These are phyloP conservation scores for Nitzschia sp. DNA, from an alignment of 108 stramenopile species.

Conservation along the genomic window DNA sequence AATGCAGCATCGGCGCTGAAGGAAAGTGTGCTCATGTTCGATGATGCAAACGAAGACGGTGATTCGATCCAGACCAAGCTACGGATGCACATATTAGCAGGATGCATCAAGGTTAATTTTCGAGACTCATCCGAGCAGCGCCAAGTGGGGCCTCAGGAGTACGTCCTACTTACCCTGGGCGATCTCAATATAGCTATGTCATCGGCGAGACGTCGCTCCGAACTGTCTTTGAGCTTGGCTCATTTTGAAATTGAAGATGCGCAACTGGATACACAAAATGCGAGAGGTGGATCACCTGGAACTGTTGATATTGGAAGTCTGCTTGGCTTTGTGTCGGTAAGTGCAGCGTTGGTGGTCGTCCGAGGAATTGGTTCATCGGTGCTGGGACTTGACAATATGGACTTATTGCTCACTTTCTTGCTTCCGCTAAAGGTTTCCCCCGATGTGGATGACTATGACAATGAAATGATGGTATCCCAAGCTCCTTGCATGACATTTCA, in stretches of 20 bases:
- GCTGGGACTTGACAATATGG: background rate
- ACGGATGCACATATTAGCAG: conserved; percentile 45
- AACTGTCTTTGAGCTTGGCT: conserved; percentile 42
- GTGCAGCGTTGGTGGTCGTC: too few species aligned
- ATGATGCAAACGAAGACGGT: background rate
- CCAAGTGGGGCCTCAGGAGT: conserved; percentile 37
- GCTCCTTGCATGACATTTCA: conserved; percentile 54
- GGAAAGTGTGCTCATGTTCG: conserved; percentile 24
- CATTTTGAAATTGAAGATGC: conserved; percentile 78
- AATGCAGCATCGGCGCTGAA: conserved; percentile 49
- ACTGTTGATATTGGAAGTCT: conserved; percentile 40
- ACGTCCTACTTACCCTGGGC: conserved; percentile 53
- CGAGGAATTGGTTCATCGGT: background rate
- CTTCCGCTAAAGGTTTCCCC: conserved; percentile 29
- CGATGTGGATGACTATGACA: conserved; percentile 29
- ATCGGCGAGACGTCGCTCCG: conserved; percentile 31
- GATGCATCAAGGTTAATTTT: conserved; percentile 57
- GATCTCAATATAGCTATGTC: conserved; percentile 47
- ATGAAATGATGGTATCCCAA: conserved; percentile 36
- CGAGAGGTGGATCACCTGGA: conserved; percentile 5
- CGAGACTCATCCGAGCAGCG: background rate
- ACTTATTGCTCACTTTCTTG: conserved; percentile 6
- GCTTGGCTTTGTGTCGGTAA: conserved; percentile 29
- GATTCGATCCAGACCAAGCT: conserved; percentile 56
- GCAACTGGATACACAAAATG: conserved; percentile 8